Base-by-base conservation (phyloP, 2,329 filamentous ascomycete genomes). In the Penicillium sp. region DNA sequence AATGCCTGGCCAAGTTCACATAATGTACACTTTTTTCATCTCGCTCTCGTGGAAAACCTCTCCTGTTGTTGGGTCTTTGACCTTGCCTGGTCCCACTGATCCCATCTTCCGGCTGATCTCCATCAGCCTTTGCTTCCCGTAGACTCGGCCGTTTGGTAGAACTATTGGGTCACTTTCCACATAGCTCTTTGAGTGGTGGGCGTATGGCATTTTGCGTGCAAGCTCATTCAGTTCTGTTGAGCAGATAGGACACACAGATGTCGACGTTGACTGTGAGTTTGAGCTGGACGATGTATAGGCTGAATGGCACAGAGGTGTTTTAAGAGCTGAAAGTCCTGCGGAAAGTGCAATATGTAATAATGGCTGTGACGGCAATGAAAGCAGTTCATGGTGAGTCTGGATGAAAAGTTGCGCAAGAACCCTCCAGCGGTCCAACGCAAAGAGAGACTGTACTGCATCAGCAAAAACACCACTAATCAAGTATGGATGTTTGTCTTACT, bases 171-270 rank as follows among this genome's bases (percentile, higher is more conserved):
- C 90, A 40, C 82, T 82, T 64, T 95, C 91, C 28, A 97, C 88
- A 54, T 88, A 87, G 65, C 88, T 95, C 75, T 94, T 94, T 28
- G 86, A 90, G 68, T 98, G 93, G 63, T 95, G 87, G 3, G 93
- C 93, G 62, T 97, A 97, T 0, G 93, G 93, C 39, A 98, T 87
- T 60, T 85, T 84, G 45, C 84, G 78, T 2, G 93, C 91, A 31
- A 98, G 79, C 62, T 90, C 87, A 67, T 97, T 97, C 49, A 98
- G 80, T 70, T 98, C 93, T 0, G 86, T 93, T 42, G 86, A 93
- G 74, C 93, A 98, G 64, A 98, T 97, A 3, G 93, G 93, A 61
- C 93, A 98, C 37, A 97, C 82, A 43, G 82, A 84, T 7, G 86
- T 84, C 2, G 82, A 82, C 1, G 85, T 78, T 26, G 72, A 74